Evolutionary conservation across 2,329 filamentous ascomycete species (phyloP).

Genomic region (Penicillium rolfsii): DNA sequence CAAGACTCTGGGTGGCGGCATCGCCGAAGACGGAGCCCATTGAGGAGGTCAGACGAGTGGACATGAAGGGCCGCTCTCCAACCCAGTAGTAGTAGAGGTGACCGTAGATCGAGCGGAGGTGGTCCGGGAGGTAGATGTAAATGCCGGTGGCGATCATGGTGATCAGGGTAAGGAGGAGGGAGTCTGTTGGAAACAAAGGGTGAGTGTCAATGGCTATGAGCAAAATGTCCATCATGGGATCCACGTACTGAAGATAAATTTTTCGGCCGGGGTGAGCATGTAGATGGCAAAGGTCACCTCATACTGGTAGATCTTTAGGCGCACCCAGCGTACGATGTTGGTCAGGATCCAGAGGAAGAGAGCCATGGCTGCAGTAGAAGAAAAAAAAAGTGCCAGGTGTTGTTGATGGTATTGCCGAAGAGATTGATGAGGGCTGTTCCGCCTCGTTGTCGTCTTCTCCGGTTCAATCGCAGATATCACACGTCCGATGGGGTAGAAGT

Average conservation of each 20-base stretch:
- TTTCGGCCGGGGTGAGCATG: constrained; percentile 95
- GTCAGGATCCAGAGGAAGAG: constrained; percentile 47
- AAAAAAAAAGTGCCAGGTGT: neutral
- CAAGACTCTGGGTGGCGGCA: constrained; percentile 38
- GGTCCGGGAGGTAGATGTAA: constrained; percentile 90
- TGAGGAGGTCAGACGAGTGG: constrained; percentile 35
- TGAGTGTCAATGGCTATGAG: constrained; percentile 3
- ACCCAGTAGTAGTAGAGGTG: constrained; percentile 94
- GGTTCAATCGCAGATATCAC: neutral
- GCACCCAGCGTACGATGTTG: constrained; percentile 76
- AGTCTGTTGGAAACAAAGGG: constrained; percentile 61
- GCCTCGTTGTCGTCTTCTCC: neutral
- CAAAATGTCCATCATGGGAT: neutral
- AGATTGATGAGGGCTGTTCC: neutral
- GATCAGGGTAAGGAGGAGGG: constrained; percentile 85
- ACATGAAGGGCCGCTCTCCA: constrained; percentile 63
- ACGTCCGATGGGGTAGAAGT: neutral
- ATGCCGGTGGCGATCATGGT: constrained; percentile 84
- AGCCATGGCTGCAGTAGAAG: constrained; percentile 27
- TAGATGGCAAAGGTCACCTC: constrained; percentile 96
- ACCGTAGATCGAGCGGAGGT: constrained; percentile 78
- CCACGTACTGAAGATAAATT: constrained; percentile 90
- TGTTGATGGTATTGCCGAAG: neutral
- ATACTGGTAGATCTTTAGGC: constrained; percentile 96
- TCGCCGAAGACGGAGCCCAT: constrained; percentile 41